Percentiles rank a stretch among this genome's conserved stretches.
phyloP scores from a whole-genome alignment of 768 basidiomycete genomes.

The Calocera cornea region DNA sequence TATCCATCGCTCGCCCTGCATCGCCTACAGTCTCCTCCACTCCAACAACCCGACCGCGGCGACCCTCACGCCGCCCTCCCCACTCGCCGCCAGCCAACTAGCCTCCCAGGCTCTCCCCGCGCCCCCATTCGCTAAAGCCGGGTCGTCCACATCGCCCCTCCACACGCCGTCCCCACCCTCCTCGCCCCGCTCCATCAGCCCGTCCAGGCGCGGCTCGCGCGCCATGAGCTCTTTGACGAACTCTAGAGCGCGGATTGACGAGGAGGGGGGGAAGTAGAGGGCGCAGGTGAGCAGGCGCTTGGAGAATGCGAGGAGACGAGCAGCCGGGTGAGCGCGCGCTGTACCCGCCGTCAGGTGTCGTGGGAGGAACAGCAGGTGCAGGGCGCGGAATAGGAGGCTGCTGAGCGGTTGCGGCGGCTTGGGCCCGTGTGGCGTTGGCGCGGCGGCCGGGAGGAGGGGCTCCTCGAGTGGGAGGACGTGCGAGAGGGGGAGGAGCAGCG shows the following conservation, averaged over 20 bases:
- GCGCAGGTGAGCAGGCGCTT: slow-evolving; percentile 78
- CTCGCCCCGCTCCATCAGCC: slow-evolving; percentile 77
- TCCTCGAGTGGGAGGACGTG: slow-evolving; percentile 40
- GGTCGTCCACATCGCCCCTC: slow-evolving; percentile 75
- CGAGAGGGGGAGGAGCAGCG: slow-evolving; percentile 62
- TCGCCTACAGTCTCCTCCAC: not conserved
- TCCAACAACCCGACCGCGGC: slow-evolving; percentile 18
- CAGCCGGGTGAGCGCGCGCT: slow-evolving; percentile 60
- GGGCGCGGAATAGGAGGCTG: slow-evolving; percentile 66
- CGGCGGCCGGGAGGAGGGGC: slow-evolving; percentile 36
- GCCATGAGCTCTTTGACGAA: slow-evolving; percentile 60
- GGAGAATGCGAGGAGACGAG: slow-evolving; percentile 46
- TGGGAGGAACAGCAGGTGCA: slow-evolving; percentile 70
- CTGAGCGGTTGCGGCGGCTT: slow-evolving; percentile 21
- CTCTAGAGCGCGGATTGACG: slow-evolving; percentile 52
- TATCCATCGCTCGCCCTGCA: too few relatives aligned
- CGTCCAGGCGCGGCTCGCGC: slow-evolving; percentile 69
- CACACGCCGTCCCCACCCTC: slow-evolving; percentile 73
- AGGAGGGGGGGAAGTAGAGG: slow-evolving; percentile 62
- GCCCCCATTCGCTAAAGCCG: slow-evolving; percentile 29
- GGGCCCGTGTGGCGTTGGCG: slow-evolving; percentile 20
- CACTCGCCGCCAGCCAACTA: slow-evolving; percentile 17
- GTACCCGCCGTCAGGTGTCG: slow-evolving; percentile 39
- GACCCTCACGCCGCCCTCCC: slow-evolving; percentile 22
- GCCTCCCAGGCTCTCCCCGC: slow-evolving; percentile 6